Evolutionary conservation across 352 stramenopile genomes (phyloP).

Genomic region (Phytophthora lateralis): DNA sequence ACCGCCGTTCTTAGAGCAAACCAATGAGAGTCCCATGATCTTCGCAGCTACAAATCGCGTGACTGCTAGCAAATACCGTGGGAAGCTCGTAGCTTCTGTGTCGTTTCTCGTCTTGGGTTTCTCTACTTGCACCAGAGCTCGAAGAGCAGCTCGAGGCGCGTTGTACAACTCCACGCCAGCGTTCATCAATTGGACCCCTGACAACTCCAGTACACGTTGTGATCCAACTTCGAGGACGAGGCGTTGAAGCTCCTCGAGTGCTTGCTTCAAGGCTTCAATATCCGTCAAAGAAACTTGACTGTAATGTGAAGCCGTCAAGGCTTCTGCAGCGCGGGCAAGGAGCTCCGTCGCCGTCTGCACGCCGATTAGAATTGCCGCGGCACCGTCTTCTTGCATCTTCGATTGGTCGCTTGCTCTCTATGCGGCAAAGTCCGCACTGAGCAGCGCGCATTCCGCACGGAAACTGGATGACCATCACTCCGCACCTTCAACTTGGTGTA

Average conservation of each 20-base stretch:
- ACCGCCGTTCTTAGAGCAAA: constrained; percentile 34
- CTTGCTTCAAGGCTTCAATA: constrained; percentile 11
- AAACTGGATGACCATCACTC: constrained; percentile 35
- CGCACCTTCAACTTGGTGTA: constrained; percentile 23
- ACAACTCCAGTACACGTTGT: constrained; percentile 39
- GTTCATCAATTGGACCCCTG: constrained; percentile 53
- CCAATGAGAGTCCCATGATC: constrained; percentile 63
- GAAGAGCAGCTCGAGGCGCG: constrained; percentile 48
- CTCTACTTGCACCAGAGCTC: constrained; percentile 32
- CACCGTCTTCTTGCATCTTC: constrained; percentile 23
- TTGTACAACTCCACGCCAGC: constrained; percentile 76
- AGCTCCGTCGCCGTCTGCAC: constrained; percentile 28
- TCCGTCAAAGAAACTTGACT: constrained; percentile 6
- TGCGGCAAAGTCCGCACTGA: constrained; percentile 26
- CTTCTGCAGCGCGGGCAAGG: constrained; percentile 13
- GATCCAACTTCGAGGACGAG: constrained; percentile 22
- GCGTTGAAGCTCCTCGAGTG: constrained; percentile 40
- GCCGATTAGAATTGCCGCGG: constrained; percentile 15
- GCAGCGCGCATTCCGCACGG: neutral
- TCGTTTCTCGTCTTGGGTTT: constrained; percentile 12
- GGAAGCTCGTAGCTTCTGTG: constrained; percentile 8
- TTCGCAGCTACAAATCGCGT: constrained; percentile 65
- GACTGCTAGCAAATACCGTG: constrained; percentile 38
- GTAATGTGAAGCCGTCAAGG: neutral
- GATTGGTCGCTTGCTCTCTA: constrained; percentile 6